Conservation (phyloP, 768 basidiomycete genomes). For the Myochromella boudieri region DNA sequence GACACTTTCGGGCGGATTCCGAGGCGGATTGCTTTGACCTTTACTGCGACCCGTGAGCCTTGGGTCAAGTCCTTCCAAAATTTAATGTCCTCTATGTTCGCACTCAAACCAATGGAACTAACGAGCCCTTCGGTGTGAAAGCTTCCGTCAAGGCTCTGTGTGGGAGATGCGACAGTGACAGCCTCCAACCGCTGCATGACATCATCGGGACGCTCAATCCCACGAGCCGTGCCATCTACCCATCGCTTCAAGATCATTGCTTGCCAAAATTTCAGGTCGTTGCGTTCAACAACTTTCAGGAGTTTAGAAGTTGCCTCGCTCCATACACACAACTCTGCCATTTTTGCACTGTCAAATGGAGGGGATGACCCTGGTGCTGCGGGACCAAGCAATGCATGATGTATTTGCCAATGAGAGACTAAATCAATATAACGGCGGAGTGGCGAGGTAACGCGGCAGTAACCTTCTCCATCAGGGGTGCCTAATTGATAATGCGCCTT, state of each 20-base stretch:
- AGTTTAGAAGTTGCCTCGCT: constrained; percentile 35
- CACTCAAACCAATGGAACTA: neutral
- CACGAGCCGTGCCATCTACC: constrained; percentile 28
- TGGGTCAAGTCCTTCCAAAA: neutral
- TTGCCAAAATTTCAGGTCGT: constrained; percentile 34
- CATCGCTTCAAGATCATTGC: constrained; percentile 37
- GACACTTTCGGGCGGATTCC: constrained; percentile 4
- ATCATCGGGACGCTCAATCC: constrained; percentile 12
- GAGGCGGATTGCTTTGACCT: neutral
- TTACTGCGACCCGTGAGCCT: neutral
- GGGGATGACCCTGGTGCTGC: constrained; percentile 27
- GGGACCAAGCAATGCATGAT: constrained; percentile 58
- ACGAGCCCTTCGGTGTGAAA: constrained; percentile 9
- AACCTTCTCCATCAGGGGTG: constrained; percentile 73
- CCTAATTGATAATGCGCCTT: constrained; percentile 70
- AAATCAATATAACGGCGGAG: constrained; percentile 84
- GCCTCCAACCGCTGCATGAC: constrained; percentile 14
- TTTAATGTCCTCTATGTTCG: neutral
- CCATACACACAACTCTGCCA: constrained; percentile 42
- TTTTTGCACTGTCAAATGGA: constrained; percentile 44
- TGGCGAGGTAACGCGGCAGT: constrained; percentile 82
- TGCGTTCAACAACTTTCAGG: constrained; percentile 26
- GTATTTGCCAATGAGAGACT: constrained; percentile 91
- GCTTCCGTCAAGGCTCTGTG: neutral
- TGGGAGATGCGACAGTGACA: neutral